Base-by-base conservation (phyloP, 148 eudicot genomes). In the Tetragonia tetragonoides region DNA sequence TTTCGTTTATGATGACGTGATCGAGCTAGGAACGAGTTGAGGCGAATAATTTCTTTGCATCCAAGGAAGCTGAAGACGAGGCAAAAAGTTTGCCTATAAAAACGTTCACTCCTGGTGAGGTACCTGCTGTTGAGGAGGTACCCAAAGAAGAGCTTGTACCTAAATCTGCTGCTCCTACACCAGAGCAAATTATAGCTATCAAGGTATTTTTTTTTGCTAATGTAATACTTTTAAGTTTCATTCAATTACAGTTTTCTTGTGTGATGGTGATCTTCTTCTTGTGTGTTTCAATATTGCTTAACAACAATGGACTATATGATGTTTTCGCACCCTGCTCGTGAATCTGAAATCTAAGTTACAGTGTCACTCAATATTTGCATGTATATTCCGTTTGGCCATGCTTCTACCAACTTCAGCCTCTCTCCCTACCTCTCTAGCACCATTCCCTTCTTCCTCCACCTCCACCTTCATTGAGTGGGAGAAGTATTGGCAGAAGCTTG, bases 181-280 rank as follows among this genome's bases (percentile, higher is more conserved):
- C 98, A 61, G 98, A 96, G 87, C 99, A 91, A 84, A 91, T 96
- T 78, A 76, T 86, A 85, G 99, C 99, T 63, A 91, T 96, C 75
- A 93, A 95, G 99, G 99, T 91, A 93, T 16, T 69, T 74, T 74
- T 28, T 44, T 44, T 44, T 44, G 6, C 47, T 44, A 9, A 44
- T 44, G 14, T 57, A 14, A 62, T 74, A 44, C 72, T 51, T 47
- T 6, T 37, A 18, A 1, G 49, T 63, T 81, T 41, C 23, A 15
- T 47, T 14, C 21, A 37, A 23, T 54, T 65, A 28, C 34, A 56
- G 39, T 24, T 62, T 51, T 40, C 23, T 17, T 77, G 34, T 23
- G 12, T 59, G 53, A 17, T 49, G 7, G 39, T 66, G 69, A 62
- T 18, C 2, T 18, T 23, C 42, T 28, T 78, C 56, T 37, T 20